Evolutionary conservation across 1,139 yeast genomes (phyloP).

Genomic region (Wickerhamomyces sp.): DNA sequence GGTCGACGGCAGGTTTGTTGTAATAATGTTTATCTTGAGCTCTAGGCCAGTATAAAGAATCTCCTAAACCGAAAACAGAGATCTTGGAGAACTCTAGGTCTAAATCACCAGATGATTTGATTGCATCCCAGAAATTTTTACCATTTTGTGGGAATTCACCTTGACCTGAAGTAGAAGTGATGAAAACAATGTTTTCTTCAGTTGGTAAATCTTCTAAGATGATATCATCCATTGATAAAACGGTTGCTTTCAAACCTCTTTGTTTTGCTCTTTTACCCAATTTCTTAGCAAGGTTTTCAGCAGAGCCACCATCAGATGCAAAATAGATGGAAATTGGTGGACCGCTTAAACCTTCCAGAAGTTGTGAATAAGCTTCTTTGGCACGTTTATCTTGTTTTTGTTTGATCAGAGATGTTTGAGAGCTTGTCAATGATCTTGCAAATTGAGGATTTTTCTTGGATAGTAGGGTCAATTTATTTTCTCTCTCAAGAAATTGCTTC

Average conservation of each 20-base stretch:
- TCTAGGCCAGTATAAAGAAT: constrained; percentile 95
- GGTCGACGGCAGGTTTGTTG: constrained; percentile 85
- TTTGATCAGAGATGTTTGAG: constrained; percentile 58
- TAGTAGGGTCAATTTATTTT: constrained; percentile 76
- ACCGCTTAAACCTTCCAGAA: constrained; percentile 84
- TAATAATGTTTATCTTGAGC: constrained; percentile 91
- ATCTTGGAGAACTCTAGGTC: constrained; percentile 68
- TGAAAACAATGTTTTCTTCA: constrained; percentile 77
- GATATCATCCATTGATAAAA: constrained; percentile 80
- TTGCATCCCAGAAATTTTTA: constrained; percentile 81
- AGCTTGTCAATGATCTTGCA: constrained; percentile 65
- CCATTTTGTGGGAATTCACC: constrained; percentile 98
- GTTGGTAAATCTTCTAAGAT: constrained; percentile 74
- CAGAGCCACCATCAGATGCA: constrained; percentile 96
- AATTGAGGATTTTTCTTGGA: constrained; percentile 69
- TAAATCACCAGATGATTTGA: constrained; percentile 64
- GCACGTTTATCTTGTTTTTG: constrained; percentile 63
- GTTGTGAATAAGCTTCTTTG: constrained; percentile 68
- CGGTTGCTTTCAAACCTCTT: constrained; percentile 78
- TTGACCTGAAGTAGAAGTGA: constrained; percentile 93
- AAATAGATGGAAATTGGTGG: constrained; percentile 88
- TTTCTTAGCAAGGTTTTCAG: constrained; percentile 78
- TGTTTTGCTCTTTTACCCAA: constrained; percentile 79
- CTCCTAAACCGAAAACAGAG: constrained; percentile 89
- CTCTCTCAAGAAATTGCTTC: constrained; percentile 79